Conservation (phyloP, 495 filamentous ascomycete species). For the Aspergillus campestris region DNA sequence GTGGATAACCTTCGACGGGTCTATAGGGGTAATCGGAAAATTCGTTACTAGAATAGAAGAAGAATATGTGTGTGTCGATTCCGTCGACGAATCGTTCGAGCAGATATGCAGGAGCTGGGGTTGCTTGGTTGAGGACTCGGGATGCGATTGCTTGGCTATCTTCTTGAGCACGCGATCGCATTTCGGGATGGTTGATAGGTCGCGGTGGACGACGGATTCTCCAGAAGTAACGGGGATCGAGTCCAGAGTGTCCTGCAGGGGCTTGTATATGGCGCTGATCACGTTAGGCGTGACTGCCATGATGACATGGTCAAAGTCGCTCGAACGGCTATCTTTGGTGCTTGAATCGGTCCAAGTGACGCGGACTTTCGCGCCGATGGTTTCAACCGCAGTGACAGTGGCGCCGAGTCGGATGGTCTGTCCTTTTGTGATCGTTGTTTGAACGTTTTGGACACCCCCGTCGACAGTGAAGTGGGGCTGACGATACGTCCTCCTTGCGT, state of each 20-base stretch:
- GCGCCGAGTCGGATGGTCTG: conserved; percentile 16
- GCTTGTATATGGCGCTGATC: conserved; percentile 32
- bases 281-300: conserved; percentile 40
- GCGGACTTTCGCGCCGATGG: conserved; percentile 2
- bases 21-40: conserved; percentile 22
- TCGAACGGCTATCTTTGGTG: neutral
- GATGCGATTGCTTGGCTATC: neutral
- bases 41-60: conserved; percentile 25
- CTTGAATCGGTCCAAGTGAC: conserved; percentile 6
- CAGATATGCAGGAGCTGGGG: conserved; percentile 3
- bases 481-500: conserved; percentile 34
- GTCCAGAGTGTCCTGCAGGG: conserved; percentile 24
- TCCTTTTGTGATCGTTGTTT: conserved; percentile 30
- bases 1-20: conserved; percentile 21
- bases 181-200: conserved; percentile 14
- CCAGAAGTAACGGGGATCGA: conserved; percentile 35
- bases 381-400: conserved; percentile 9
- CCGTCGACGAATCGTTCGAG: conserved; percentile 20
- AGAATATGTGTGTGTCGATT: conserved; percentile 29
- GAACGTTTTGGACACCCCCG: conserved; percentile 38
- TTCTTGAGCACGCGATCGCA: neutral
- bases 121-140: neutral
- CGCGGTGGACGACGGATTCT: conserved; percentile 36
- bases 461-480: conserved; percentile 41
- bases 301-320: conserved; percentile 31